phyloP scores from a whole-genome alignment of 108 stramenopile genomes.

The Asterionellopsis glacialis region DNA sequence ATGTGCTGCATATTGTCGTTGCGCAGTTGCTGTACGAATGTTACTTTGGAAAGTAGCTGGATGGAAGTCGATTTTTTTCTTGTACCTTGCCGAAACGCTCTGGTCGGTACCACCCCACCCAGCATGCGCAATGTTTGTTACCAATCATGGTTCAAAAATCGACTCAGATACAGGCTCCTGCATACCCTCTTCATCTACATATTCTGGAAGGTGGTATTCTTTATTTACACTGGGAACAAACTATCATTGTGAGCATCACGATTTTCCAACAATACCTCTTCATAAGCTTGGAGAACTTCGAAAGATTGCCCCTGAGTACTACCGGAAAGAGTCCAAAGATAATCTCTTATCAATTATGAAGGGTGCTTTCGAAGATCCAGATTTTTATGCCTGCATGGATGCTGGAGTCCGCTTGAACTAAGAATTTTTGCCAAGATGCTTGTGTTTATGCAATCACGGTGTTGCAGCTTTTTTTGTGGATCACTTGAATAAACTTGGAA shows the following conservation, averaged over 20 bases:
- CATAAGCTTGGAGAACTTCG: constrained; percentile 51
- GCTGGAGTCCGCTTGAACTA: neutral
- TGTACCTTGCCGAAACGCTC: constrained; percentile 63
- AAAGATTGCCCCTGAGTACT: constrained; percentile 74
- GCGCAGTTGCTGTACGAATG: constrained; percentile 39
- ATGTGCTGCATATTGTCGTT: constrained; percentile 60
- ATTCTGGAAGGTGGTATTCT: constrained; percentile 70
- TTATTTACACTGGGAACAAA: constrained; percentile 65
- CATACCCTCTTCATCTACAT: constrained; percentile 60
- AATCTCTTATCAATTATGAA: constrained; percentile 51
- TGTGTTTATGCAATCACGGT: too few relatives aligned
- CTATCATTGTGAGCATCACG: constrained; percentile 84
- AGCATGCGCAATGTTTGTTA: constrained; percentile 77
- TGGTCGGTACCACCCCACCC: constrained; percentile 82
- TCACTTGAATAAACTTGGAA: too few relatives aligned
- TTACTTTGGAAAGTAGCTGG: constrained; percentile 39
- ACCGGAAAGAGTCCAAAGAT: constrained; percentile 41
- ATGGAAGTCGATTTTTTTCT: constrained; percentile 60
- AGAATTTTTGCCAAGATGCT: neutral
- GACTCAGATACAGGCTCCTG: constrained; percentile 22
- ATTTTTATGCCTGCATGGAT: constrained; percentile 83
- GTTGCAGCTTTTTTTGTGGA: too few relatives aligned
- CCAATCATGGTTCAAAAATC: constrained; percentile 57
- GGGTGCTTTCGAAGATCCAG: constrained; percentile 56
- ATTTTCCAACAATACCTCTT: constrained; percentile 77